These are phyloP conservation scores for Sutorius australiensis DNA, from an alignment of 768 basidiomycete genomes.

Conservation along the genomic window DNA sequence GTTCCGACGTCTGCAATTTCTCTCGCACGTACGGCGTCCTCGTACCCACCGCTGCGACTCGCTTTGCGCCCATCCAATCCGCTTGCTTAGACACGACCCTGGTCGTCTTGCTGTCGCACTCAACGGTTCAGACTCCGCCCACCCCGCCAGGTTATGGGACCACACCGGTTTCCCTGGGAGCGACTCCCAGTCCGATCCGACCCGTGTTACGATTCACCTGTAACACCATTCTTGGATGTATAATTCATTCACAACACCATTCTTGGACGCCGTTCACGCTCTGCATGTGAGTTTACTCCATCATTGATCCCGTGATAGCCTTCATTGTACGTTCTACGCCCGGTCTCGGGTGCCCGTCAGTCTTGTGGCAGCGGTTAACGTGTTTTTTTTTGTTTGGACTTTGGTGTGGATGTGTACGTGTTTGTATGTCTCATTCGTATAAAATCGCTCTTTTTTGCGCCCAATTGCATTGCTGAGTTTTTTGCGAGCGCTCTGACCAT, in stretches of 20 bases:
- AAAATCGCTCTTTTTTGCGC: constrained; percentile 19
- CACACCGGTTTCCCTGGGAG: background rate
- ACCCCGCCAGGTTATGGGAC: background rate
- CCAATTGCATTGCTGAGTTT: background rate
- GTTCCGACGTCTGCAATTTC: background rate
- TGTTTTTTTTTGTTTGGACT: background rate
- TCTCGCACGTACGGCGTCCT: background rate
- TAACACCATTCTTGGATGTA: background rate
- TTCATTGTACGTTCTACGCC: background rate
- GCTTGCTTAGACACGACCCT: background rate
- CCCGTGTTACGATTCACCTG: background rate
- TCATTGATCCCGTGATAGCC: background rate
- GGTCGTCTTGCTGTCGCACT: background rate
- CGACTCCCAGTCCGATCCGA: constrained; percentile 1
- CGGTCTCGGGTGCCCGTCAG: background rate
- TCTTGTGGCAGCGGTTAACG: background rate
- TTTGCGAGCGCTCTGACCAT: constrained; percentile 13
- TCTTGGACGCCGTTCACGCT: background rate
- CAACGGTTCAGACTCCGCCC: constrained; percentile 15
- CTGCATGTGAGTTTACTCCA: constrained; percentile 11
- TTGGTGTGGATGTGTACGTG: constrained; percentile 14
- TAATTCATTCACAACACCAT: background rate
- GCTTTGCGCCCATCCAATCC: background rate
- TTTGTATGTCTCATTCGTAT: constrained; percentile 25
- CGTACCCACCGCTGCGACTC: background rate